phyloP scores from a whole-genome alignment of 2,329 filamentous ascomycete species.

The Xylariaceae sp. region DNA sequence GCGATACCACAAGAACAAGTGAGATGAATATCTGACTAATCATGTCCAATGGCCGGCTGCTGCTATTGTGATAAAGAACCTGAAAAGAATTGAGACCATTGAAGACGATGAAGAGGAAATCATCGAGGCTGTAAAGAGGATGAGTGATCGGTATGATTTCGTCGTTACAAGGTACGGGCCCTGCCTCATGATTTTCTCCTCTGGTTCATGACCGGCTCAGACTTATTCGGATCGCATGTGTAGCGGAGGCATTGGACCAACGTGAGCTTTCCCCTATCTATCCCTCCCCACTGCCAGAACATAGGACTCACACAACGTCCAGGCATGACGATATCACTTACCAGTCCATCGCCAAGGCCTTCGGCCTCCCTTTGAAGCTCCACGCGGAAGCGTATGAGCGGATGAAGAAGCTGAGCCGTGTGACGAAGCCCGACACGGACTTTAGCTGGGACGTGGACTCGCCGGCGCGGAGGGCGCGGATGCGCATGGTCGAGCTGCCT shows the following conservation, averaged over 20 bases:
- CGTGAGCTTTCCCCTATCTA: constrained; percentile 52
- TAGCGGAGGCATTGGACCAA: constrained; percentile 89
- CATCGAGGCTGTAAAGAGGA: constrained; percentile 75
- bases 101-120: constrained; percentile 90
- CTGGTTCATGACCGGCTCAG: neutral
- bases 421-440: constrained; percentile 63
- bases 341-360: constrained; percentile 86
- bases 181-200: neutral
- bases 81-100: constrained; percentile 89
- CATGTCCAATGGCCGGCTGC: neutral
- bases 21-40: too few relatives aligned
- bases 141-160: constrained; percentile 88
- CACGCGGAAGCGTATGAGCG: constrained; percentile 71
- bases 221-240: constrained; percentile 2
- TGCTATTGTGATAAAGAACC: constrained; percentile 46
- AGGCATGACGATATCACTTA: constrained; percentile 99
- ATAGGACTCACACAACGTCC: constrained; percentile 20
- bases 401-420: constrained; percentile 78
- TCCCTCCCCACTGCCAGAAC: neutral
- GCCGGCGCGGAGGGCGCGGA: constrained; percentile 69
- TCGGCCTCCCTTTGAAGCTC: constrained; percentile 67
- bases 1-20: too few relatives aligned
- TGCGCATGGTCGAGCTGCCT: constrained; percentile 87
- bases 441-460: constrained; percentile 85
- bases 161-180: constrained; percentile 68